Base-by-base conservation (phyloP, 495 filamentous ascomycete genomes). In the Aspergillus coremiiformis region DNA sequence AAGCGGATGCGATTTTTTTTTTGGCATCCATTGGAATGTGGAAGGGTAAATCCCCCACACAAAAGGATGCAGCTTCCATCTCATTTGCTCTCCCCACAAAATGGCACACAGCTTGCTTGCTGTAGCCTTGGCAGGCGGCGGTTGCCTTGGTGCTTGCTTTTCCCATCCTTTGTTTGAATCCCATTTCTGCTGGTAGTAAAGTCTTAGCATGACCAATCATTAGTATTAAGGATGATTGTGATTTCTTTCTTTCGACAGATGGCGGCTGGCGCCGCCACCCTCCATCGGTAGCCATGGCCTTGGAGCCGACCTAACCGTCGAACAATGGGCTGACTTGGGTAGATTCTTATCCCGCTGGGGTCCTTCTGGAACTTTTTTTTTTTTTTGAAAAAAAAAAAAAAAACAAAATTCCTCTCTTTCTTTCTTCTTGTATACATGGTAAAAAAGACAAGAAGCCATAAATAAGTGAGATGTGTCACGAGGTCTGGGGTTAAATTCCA, bases 21-120 rank as follows among this genome's bases (percentile, higher is more conserved):
- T n/a, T n/a, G 56, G 56, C 49, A 43, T 51, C 58, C 52, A 57
- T 37, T 37, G 14, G 12, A 37, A 37, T n/a, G n/a, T n/a, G n/a
- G n/a, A n/a, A n/a, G n/a, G 49, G 58, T 51, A 61, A 61, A 61
- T 58, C 59, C 59, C 59, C 59, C 59, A 61, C 59, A 58, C 49
- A 41, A 56, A 51, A 20, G 33, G 39, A 11, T 17, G 24, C 11
- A 20, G 23, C 27, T 51, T 32, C 11, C n/a, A n/a, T n/a, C n/a
- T 52, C 52, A 47, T 53, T 44, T 53, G 51, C 54, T 49, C 52
- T 57, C 58, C 39, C 59, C 59, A 58, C 59, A 61, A 53, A 50
- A 55, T 57, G 43, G 47, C 53, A 42, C 50, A 60, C 39, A 45
- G 53, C 51, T 44, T n/a, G 29, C 29, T 52, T 21, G 19, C 32